Evolutionary conservation across 2,329 filamentous ascomycete species (phyloP).

Genomic region (Zelopaecilomyces penicillatus): DNA sequence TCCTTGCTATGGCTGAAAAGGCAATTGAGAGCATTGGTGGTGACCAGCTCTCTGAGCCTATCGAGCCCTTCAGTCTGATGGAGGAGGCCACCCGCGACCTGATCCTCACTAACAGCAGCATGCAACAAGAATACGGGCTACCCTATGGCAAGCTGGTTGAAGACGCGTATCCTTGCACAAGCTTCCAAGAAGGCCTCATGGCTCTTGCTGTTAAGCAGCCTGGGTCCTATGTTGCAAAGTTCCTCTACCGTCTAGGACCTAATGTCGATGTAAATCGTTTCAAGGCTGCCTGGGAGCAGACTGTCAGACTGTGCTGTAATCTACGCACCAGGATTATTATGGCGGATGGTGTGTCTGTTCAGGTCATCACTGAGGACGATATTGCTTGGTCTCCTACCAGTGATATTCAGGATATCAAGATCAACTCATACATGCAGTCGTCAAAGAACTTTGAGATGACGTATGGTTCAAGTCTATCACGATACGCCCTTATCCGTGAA

Average conservation of each 20-base stretch:
- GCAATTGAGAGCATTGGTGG: background rate
- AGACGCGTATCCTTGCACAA: conserved; percentile 29
- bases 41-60: background rate
- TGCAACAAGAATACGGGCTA: background rate
- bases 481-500: background rate
- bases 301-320: conserved; percentile 9
- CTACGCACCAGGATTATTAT: conserved; percentile 14
- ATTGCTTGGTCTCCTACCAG: conserved; percentile 1
- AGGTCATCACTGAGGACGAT: conserved; percentile 10
- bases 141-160: conserved; percentile 10
- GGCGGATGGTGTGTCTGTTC: conserved; percentile 4
- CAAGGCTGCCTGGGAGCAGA: conserved; percentile 12
- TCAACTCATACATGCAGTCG: conserved; percentile 2
- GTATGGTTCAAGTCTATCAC: background rate
- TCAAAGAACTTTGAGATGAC: background rate
- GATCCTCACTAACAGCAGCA: background rate
- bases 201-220: conserved; percentile 15
- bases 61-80: conserved; percentile 4
- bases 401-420: background rate
- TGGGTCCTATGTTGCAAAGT: conserved; percentile 13
- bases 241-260: conserved; percentile 5
- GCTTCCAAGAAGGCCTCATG: conserved; percentile 31
- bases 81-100: background rate
- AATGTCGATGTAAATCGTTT: conserved; percentile 10
- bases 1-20: conserved; percentile 3